Evolutionary conservation across 2,329 filamentous ascomycete genomes (phyloP).

Genomic region (Metarhizium anisopliae): DNA sequence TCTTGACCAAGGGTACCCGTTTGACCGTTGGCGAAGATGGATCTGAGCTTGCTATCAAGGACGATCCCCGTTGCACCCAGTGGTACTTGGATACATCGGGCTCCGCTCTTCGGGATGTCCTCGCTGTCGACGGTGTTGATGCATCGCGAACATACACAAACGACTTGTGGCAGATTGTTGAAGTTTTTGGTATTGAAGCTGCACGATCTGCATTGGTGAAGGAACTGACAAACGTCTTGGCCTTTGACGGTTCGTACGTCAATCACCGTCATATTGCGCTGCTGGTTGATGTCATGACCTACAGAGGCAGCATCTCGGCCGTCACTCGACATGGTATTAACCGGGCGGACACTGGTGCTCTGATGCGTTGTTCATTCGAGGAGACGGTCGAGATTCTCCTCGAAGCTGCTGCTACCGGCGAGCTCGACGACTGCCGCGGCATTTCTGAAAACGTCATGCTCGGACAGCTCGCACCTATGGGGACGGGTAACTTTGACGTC

Average conservation of each 20-base stretch:
- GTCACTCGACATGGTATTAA: constrained; percentile 99
- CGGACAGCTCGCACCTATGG: constrained; percentile 92
- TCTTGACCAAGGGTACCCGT: constrained; percentile 74
- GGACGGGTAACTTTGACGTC: constrained; percentile 92
- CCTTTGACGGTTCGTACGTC: constrained; percentile 98
- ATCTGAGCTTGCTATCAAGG: constrained; percentile 63
- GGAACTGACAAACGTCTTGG: constrained; percentile 85
- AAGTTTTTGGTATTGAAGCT: constrained; percentile 94
- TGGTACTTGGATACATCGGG: constrained; percentile 96
- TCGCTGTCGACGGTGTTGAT: constrained; percentile 84
- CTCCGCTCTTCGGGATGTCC: constrained; percentile 73
- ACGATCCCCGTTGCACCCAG: constrained; percentile 69
- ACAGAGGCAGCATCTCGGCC: constrained; percentile 85
- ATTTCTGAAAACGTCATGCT: constrained; percentile 99
- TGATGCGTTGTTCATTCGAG: constrained; percentile 99
- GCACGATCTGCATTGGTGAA: constrained; percentile 78
- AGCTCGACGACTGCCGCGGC: constrained; percentile 94
- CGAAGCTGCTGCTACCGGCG: constrained; percentile 87
- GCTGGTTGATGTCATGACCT: constrained; percentile 95
- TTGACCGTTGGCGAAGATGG: constrained; percentile 63
- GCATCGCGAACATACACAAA: constrained; percentile 83
- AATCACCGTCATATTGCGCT: constrained; percentile 96
- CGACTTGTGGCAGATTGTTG: constrained; percentile 88
- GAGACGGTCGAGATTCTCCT: constrained; percentile 98
- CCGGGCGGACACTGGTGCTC: constrained; percentile 88